Base-by-base conservation (phyloP, 108 stramenopile species). In the Aurantiochytrium sp. region DNA sequence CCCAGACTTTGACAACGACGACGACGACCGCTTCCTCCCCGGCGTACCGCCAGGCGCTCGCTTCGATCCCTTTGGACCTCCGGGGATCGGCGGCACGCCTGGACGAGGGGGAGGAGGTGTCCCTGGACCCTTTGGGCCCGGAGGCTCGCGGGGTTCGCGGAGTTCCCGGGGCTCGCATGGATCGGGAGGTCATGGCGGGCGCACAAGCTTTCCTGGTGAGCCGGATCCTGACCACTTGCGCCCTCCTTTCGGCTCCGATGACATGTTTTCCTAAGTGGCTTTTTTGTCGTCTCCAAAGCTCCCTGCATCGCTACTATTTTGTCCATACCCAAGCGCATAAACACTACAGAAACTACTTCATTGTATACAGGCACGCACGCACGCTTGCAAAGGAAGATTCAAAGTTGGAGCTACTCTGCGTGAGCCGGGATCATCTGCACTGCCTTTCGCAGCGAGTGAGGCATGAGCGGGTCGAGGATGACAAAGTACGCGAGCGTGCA, bases 11-110 rank as follows among this genome's bases (percentile, higher is more conserved):
- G 59, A 65, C 34, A 19, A 65, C 19, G 59, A 65, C 34, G 3
- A 65, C 19, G 59, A 27, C 4, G 59, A 27, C 34, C 15, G 59
- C 19, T 65, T 65, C 24, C 27, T 27, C 6, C 3, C 42, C 32
- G 45, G 73, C 8, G 73, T 81, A 27, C 73, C 73, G 21, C 73
- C 73, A 12, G 73, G 73, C 1, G 73, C 73, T 17, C 36, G 73
- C 10, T 81, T 81, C 45, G 73, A 81, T 24, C 73, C 73, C 21
- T 81, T 27, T 48, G 73, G 73, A 6, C 73, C 73, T 48, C 73
- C 73, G 6, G 73, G 73, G 8, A 30, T 48, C 19, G 73, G 73
- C 32, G 73, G 73, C 42, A 12, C 30, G 12, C 21, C 21, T 3
- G 73, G 73, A 48, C 68, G 15, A n/a, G n/a, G n/a, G n/a, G 59